Percentiles rank a stretch among this genome's conserved stretches.
Evolutionary conservation across 345 rosid species (phyloP).

Genomic region (Cardamine chenopodiifolia): DNA sequence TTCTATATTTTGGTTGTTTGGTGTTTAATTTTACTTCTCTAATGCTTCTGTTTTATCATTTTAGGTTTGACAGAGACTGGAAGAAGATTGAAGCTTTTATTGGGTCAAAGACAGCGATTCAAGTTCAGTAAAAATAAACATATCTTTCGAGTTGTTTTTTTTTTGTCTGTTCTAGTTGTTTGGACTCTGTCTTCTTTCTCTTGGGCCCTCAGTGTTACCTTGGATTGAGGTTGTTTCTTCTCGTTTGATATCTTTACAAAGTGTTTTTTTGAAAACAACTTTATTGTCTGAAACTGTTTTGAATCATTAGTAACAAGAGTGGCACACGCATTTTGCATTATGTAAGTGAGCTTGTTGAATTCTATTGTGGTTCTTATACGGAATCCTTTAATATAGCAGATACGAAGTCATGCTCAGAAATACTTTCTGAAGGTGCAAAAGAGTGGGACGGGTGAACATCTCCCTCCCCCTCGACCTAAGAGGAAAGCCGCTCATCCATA

Average conservation of each 20-base stretch:
- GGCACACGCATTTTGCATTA: conserved; percentile 29
- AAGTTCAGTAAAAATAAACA: conserved; percentile 48
- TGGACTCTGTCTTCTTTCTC: conserved; percentile 13
- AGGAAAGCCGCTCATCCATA: conserved; percentile 96
- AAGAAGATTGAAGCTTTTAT: conserved; percentile 88
- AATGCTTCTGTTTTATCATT: conserved; percentile 27
- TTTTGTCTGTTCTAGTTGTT: not conserved
- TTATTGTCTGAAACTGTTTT: conserved; percentile 18
- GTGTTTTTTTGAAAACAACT: not conserved
- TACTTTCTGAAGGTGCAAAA: conserved; percentile 87
- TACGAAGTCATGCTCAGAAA: conserved; percentile 93
- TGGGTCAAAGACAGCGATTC: conserved; percentile 89
- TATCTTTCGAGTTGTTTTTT: conserved; percentile 3
- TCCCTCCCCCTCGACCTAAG: conserved; percentile 93
- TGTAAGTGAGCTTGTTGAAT: conserved; percentile 12
- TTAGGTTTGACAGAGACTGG: conserved; percentile 93
- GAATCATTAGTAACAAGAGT: conserved; percentile 14
- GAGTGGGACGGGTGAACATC: conserved; percentile 80
- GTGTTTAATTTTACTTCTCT: not conserved
- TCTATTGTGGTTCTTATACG: not conserved
- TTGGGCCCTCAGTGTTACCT: conserved; percentile 28
- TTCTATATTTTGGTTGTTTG: conserved; percentile 17
- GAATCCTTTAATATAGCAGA: conserved; percentile 45
- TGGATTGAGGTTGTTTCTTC: conserved; percentile 20
- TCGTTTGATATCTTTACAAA: conserved; percentile 21